Base-by-base conservation (phyloP, 306 rosid species). In the Ceratonia siliqua region DNA sequence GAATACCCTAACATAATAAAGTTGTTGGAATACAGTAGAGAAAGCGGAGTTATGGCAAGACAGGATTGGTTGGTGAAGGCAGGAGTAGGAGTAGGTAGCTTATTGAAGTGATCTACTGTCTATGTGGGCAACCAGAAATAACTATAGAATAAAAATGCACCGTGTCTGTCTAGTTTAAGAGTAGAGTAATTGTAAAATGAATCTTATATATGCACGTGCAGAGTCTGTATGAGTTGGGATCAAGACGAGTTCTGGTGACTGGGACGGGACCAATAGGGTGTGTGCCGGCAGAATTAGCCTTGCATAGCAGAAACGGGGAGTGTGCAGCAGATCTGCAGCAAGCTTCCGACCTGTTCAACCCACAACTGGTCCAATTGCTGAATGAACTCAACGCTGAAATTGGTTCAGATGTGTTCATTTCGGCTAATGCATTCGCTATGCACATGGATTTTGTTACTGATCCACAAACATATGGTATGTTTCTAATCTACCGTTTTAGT, bases 181-280 rank as follows among this genome's bases (percentile, higher is more conserved):
- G n/a, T n/a, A n/a, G n/a, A n/a, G n/a, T n/a, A n/a, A n/a, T 33
- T 22, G 11, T 4, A 9, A 62, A 36, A 15, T 20, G 5, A 39
- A 63, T 14, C 45, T 15, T 15, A 48, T 22, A 50, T 39, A 17
- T 73, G 8, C 2, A 56, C 36, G 62, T 35, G 75, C 86, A 89
- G 94, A 87, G 87, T 65, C 68, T 91, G 7, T 87, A 92, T 33
- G 88, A 89, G 3, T 66, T 92, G 56, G 98, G 97, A 73, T 85
- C 86, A 2, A 74, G 97, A 2, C 11, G 88, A 68, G 86, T 89
- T 1, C 6, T 91, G 68, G 97, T 91, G 76, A 89, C 92, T 5
- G 91, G 92, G 0, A 91, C 92, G 0, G 97, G 97, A 18, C 91
- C 97, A 14, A 18, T 91, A 58, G 97, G 92, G 0, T 91, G 97